These are phyloP conservation scores for Gastrolobium villosum DNA, from an alignment of 306 rosid genomes.

Conservation along the genomic window DNA sequence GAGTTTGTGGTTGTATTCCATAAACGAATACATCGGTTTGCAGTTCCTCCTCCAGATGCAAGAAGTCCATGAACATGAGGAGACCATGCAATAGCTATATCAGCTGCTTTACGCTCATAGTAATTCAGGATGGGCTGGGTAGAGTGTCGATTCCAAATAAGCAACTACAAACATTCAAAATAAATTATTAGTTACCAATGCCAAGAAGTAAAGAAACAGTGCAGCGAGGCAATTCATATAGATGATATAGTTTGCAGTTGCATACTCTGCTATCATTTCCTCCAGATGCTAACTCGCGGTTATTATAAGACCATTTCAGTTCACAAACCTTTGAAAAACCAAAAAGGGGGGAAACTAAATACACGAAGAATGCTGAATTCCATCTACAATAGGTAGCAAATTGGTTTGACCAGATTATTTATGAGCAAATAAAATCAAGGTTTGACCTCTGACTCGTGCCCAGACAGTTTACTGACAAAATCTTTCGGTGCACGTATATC, in stretches of 20 bases:
- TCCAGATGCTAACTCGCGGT: slow-evolving; percentile 92
- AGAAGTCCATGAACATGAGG: slow-evolving; percentile 96
- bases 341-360: slow-evolving; percentile 31
- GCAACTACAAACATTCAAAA: slow-evolving; percentile 61
- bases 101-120: slow-evolving; percentile 94
- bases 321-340: slow-evolving; percentile 77
- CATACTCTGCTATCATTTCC: slow-evolving; percentile 93
- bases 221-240: slow-evolving; percentile 17
- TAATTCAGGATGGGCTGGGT: slow-evolving; percentile 84
- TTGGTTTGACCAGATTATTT: slow-evolving; percentile 33
- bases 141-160: slow-evolving; percentile 93
- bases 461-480: slow-evolving; percentile 85
- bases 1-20: slow-evolving; percentile 94
- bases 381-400: slow-evolving; percentile 19
- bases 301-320: slow-evolving; percentile 90
- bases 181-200: slow-evolving; percentile 37
- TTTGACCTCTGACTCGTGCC: slow-evolving; percentile 93
- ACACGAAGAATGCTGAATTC: slow-evolving; percentile 22
- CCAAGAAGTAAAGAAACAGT: slow-evolving; percentile 19
- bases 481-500: slow-evolving; percentile 88
- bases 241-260: slow-evolving; percentile 10
- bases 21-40: slow-evolving; percentile 89
- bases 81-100: slow-evolving; percentile 97
- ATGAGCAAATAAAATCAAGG: slow-evolving; percentile 26
- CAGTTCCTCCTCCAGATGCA: slow-evolving; percentile 98